phyloP scores from a whole-genome alignment of 441 rosid genomes.

The Euphorbia celastroides region DNA sequence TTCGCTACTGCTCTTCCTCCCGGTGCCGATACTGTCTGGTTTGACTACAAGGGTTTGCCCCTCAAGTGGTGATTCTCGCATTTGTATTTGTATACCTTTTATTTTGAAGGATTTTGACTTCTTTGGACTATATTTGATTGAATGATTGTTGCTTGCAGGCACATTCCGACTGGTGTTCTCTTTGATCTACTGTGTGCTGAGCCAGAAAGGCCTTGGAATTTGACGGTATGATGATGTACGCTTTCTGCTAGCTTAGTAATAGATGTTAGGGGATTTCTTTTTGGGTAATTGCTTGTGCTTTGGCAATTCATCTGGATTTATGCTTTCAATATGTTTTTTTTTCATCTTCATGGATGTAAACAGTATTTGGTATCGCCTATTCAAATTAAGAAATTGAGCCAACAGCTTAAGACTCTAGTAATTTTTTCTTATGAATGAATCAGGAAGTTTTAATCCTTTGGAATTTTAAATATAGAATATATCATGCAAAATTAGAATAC shows the following conservation, averaged over 20 bases:
- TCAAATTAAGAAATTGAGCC: neutral
- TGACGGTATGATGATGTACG: conserved; percentile 45
- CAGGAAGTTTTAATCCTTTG: neutral
- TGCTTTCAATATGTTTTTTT: neutral
- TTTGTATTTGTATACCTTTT: neutral
- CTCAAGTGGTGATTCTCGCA: conserved; percentile 58
- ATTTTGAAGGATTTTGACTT: no score
- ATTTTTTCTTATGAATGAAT: neutral
- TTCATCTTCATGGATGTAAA: neutral
- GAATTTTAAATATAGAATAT: neutral
- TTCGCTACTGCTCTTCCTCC: conserved; percentile 86
- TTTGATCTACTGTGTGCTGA: conserved; percentile 83
- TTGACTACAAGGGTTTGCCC: conserved; percentile 84
- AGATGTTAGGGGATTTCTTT: neutral
- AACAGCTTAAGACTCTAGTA: neutral
- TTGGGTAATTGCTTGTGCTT: neutral
- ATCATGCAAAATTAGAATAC: neutral
- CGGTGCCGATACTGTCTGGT: conserved; percentile 80
- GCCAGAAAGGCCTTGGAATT: conserved; percentile 92
- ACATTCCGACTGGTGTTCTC: conserved; percentile 85
- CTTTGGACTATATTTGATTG: neutral
- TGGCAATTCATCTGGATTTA: neutral
- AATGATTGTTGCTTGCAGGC: conserved; percentile 36
- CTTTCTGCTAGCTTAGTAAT: neutral
- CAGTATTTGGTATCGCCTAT: neutral